phyloP scores from a whole-genome alignment of 2,329 filamentous ascomycete genomes.

The Paecilomyces fulvus region DNA sequence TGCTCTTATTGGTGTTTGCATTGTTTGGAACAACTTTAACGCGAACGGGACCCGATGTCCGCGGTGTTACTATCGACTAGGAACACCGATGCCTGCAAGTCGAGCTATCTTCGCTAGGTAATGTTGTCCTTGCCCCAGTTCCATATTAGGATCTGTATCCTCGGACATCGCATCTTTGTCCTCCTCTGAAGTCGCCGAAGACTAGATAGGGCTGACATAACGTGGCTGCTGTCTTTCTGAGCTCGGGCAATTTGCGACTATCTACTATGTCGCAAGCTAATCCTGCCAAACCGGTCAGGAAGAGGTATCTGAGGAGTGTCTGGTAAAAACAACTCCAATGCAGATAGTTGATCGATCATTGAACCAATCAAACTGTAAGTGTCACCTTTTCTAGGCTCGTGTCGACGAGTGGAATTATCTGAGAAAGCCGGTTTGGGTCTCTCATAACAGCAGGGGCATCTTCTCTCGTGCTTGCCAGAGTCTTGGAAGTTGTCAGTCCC shows the following conservation, averaged over 20 bases:
- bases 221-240: not conserved
- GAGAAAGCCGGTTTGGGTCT: slow-evolving; percentile 68
- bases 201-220: not conserved
- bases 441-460: slow-evolving; percentile 69
- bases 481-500: slow-evolving; percentile 21
- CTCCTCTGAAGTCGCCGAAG: not conserved
- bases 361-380: slow-evolving; percentile 11
- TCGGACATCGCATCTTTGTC: not conserved
- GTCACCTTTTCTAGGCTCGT: slow-evolving; percentile 52
- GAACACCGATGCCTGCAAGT: not conserved
- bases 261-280: not conserved
- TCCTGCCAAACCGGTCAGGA: not conserved
- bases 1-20: slow-evolving; percentile 1
- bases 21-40: not conserved
- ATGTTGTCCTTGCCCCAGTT: slow-evolving; percentile 22
- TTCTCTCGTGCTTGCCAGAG: slow-evolving; percentile 52
- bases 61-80: not conserved
- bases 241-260: not conserved
- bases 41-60: not conserved
- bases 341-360: not conserved
- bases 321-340: slow-evolving; percentile 5
- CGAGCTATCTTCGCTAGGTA: not conserved
- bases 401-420: slow-evolving; percentile 62
- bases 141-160: not conserved
- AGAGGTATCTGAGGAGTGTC: slow-evolving; percentile 11